Evolutionary conservation across 2,329 filamentous ascomycete genomes (phyloP).

Genomic region (Fusarium austroafricanum): DNA sequence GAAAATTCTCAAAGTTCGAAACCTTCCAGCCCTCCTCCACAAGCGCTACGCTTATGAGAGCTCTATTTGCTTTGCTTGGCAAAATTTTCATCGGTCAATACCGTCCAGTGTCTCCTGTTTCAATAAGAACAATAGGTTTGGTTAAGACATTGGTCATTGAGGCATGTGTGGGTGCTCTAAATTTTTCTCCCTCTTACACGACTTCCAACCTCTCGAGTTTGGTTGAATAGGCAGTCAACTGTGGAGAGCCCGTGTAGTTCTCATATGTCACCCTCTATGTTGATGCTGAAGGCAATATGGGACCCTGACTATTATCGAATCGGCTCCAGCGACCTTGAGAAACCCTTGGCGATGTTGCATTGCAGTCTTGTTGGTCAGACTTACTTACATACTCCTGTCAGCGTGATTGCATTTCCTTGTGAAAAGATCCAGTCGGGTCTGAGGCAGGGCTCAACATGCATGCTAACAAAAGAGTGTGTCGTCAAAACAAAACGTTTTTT

Average conservation of each 20-base stretch:
- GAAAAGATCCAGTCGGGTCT: conserved; percentile 11
- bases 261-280: not conserved
- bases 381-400: not conserved
- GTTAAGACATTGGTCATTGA: conserved; percentile 7
- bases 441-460: conserved; percentile 4
- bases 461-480: conserved; percentile 27
- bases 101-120: conserved; percentile 10
- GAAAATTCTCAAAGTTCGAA: conserved; percentile 8
- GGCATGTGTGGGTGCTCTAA: not conserved
- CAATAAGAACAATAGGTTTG: conserved; percentile 11
- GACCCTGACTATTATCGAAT: conserved; percentile 13
- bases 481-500: conserved; percentile 37
- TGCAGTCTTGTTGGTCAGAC: conserved; percentile 28
- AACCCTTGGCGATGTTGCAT: conserved; percentile 28
- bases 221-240: conserved; percentile 8
- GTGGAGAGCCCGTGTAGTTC: not conserved
- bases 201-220: conserved; percentile 11
- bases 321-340: conserved; percentile 13
- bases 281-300: not conserved
- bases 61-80: conserved; percentile 3
- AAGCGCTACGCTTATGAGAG: conserved; percentile 6
- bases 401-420: conserved; percentile 1
- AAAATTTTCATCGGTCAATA: conserved; percentile 6
- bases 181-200: conserved; percentile 11
- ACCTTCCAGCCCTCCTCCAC: conserved; percentile 14